A percentile compares a stretch with the other conserved stretches of the same genome.
Evolutionary conservation across 2,329 filamentous ascomycete species (phyloP).

Genomic region (Myrmaecium sp.): DNA sequence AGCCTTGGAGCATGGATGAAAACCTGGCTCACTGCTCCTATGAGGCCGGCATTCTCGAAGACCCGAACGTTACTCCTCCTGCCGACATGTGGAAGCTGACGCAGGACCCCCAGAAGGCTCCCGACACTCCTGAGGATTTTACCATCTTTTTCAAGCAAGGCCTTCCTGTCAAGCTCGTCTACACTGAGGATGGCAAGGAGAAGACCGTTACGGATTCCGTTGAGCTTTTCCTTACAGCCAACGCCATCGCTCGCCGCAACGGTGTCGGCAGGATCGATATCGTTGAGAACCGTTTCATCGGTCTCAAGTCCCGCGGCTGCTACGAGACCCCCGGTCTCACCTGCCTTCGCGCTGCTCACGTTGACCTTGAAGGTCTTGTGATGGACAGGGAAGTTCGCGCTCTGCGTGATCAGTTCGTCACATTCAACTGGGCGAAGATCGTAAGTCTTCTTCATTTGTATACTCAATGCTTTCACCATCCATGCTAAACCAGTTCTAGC

Average conservation of each 20-base stretch:
- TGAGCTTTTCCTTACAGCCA: conserved; percentile 55
- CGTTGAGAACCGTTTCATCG: conserved; percentile 66
- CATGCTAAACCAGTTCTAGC: conserved; percentile 3
- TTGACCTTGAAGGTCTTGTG: conserved; percentile 49
- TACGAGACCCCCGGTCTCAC: conserved; percentile 43
- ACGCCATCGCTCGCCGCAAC: conserved; percentile 52
- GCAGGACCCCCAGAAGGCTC: conserved; percentile 49
- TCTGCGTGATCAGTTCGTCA: conserved; percentile 55
- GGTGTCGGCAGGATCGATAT: conserved; percentile 73
- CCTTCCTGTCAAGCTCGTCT: conserved; percentile 50
- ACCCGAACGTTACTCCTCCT: conserved; percentile 46
- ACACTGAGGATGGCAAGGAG: conserved; percentile 30
- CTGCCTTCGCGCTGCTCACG: conserved; percentile 37
- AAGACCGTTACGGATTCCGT: conserved; percentile 51
- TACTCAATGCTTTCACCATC: neutral
- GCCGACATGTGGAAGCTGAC: conserved; percentile 69
- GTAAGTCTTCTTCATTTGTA: conserved; percentile 15
- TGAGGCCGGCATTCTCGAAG: conserved; percentile 61
- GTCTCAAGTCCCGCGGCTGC: conserved; percentile 65
- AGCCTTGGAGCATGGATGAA: conserved; percentile 52
- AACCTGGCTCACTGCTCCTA: conserved; percentile 65
- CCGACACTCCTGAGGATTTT: conserved; percentile 54
- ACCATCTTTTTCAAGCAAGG: conserved; percentile 58
- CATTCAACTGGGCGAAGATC: conserved; percentile 41
- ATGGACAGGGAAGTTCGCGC: conserved; percentile 52